These are phyloP conservation scores for Cladosporium cucumerinum DNA, from an alignment of 2,329 filamentous ascomycete genomes.

Conservation along the genomic window DNA sequence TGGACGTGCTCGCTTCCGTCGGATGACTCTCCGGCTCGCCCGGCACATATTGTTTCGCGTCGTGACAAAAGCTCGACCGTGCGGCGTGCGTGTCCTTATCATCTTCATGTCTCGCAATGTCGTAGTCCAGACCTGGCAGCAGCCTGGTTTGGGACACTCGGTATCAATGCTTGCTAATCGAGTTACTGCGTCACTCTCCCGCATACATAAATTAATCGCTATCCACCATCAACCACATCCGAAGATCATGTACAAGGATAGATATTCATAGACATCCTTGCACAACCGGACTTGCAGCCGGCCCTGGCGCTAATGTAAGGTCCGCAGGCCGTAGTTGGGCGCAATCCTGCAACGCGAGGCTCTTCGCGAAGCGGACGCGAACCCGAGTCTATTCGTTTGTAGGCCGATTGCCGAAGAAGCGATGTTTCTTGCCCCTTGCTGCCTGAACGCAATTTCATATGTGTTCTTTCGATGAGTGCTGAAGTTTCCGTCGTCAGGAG, in stretches of 20 bases:
- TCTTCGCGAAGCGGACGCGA: neutral
- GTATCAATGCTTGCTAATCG: neutral
- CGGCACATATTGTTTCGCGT: neutral
- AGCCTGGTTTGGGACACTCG: neutral
- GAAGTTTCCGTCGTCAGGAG: neutral
- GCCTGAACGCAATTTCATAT: neutral
- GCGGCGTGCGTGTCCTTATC: neutral
- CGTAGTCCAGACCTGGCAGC: neutral
- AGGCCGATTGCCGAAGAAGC: neutral
- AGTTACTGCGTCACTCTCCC: neutral
- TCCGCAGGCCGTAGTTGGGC: neutral
- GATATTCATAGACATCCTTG: slow-evolving; percentile 6
- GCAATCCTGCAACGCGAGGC: slow-evolving; percentile 1
- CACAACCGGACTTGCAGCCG: slow-evolving; percentile 4
- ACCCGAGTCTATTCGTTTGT: neutral
- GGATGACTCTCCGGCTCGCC: neutral
- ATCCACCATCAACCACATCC: neutral
- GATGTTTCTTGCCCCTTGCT: neutral
- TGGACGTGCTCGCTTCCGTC: neutral
- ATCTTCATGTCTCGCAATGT: neutral
- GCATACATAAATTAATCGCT: neutral
- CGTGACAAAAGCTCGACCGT: neutral
- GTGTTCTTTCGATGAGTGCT: neutral
- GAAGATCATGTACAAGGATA: neutral
- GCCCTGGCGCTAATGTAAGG: slow-evolving; percentile 7